Conservation (phyloP, 2,329 filamentous ascomycete genomes). For the Pestalotiopsis sp. region DNA sequence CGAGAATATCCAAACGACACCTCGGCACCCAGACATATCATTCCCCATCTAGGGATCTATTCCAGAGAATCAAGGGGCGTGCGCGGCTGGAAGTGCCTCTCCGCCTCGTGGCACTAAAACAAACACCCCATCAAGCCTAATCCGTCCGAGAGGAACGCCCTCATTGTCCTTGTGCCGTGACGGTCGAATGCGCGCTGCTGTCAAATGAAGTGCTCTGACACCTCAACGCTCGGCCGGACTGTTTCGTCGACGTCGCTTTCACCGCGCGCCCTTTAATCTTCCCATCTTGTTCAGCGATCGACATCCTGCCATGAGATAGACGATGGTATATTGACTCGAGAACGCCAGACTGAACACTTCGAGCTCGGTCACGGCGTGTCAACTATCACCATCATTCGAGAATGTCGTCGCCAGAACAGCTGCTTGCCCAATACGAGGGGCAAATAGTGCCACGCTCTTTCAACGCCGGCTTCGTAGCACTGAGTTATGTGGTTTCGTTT, state of each 20-base stretch:
- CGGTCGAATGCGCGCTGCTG: background rate
- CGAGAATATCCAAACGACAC: background rate
- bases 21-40: background rate
- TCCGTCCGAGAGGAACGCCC: background rate
- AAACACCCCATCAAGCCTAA: background rate
- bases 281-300: background rate
- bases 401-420: conserved; percentile 31
- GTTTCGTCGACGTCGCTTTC: background rate
- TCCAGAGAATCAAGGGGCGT: background rate
- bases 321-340: background rate
- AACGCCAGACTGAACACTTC: background rate
- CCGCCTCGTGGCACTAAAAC: background rate
- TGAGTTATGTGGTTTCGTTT: conserved; percentile 77
- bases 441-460: conserved; percentile 52
- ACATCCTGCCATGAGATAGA: background rate
- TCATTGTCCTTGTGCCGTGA: background rate
- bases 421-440: conserved; percentile 45
- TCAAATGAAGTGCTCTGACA: background rate
- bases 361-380: background rate
- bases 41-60: background rate
- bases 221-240: background rate
- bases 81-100: background rate
- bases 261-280: background rate
- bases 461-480: conserved; percentile 65
- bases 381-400: background rate